Evolutionary conservation across 192 early-diverging fungal species (phyloP).

Genomic region (Oehlia diaphana): DNA sequence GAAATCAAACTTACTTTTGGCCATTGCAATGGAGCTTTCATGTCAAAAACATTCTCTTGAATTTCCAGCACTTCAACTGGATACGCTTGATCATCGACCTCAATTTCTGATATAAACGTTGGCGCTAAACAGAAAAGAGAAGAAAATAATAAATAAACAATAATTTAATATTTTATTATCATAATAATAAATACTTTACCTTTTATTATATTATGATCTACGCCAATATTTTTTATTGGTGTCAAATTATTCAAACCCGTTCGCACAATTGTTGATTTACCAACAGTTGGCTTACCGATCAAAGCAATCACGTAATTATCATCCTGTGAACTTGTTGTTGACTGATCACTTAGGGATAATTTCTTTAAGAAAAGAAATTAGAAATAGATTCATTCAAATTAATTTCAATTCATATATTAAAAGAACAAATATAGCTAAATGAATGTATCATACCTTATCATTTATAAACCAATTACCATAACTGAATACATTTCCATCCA

Average conservation of each 20-base stretch:
- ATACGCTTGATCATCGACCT: conserved; percentile 10
- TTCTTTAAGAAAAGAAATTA: neutral
- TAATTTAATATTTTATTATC: neutral
- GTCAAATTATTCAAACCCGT: conserved; percentile 9
- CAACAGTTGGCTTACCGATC: conserved; percentile 14
- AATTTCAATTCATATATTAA: too few species aligned
- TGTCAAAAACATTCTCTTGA: conserved; percentile 20
- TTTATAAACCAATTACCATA: neutral
- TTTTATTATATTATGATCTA: conserved; percentile 3
- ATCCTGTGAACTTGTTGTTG: neutral
- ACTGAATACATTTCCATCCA: neutral
- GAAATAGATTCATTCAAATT: too few species aligned
- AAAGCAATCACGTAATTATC: conserved; percentile 16
- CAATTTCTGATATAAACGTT: conserved; percentile 12
- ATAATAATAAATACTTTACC: neutral
- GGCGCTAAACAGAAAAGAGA: neutral
- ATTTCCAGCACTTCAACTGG: conserved; percentile 23
- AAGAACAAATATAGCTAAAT: neutral
- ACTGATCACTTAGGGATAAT: neutral
- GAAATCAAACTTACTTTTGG: neutral
- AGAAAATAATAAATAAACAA: neutral
- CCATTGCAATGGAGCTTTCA: conserved; percentile 5
- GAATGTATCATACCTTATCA: neutral
- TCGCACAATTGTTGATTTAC: conserved; percentile 17
- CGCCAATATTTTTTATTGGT: conserved; percentile 23